Percentiles rank a stretch among this genome's conserved stretches.
phyloP scores from a whole-genome alignment of 1,284 basidiomycete species.

The Sanghuangporus weigelae region DNA sequence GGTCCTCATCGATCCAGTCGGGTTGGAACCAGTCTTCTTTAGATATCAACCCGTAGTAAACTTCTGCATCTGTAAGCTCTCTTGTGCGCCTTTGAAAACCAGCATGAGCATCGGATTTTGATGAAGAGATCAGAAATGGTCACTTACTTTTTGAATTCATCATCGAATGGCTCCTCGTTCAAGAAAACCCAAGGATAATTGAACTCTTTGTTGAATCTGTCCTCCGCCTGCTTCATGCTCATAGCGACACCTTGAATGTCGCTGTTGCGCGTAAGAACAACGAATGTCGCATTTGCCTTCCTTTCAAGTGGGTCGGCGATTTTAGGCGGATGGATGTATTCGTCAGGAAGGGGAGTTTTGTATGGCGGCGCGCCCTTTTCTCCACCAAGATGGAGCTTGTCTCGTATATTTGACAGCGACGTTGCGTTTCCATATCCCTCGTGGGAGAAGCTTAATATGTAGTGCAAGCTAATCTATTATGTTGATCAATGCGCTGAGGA shows the following conservation, averaged over 20 bases:
- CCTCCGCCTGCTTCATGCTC: slow-evolving; percentile 77
- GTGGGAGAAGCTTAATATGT: slow-evolving; percentile 65
- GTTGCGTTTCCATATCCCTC: slow-evolving; percentile 64
- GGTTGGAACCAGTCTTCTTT: slow-evolving; percentile 84
- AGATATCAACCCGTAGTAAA: slow-evolving; percentile 81
- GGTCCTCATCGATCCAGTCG: slow-evolving; percentile 74
- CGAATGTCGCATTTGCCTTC: slow-evolving; percentile 82
- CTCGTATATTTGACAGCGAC: slow-evolving; percentile 50
- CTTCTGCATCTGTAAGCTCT: slow-evolving; percentile 58
- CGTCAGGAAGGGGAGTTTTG: slow-evolving; percentile 46
- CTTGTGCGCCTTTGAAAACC: slow-evolving; percentile 48
- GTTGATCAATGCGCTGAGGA: background rate
- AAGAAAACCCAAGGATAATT: slow-evolving; percentile 85
- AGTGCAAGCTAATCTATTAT: slow-evolving; percentile 61
- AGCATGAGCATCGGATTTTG: slow-evolving; percentile 12
- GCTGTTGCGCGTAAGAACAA: slow-evolving; percentile 80
- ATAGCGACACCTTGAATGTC: slow-evolving; percentile 70
- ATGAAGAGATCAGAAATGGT: background rate
- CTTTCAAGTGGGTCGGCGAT: slow-evolving; percentile 34
- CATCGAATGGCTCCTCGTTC: slow-evolving; percentile 76
- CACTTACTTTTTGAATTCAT: slow-evolving; percentile 68
- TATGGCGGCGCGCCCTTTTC: slow-evolving; percentile 39
- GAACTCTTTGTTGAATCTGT: slow-evolving; percentile 82
- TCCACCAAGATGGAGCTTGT: slow-evolving; percentile 31
- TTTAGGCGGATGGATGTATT: slow-evolving; percentile 47